Base-by-base conservation (phyloP, 345 rosid species). In the Eutrema yunnanense region DNA sequence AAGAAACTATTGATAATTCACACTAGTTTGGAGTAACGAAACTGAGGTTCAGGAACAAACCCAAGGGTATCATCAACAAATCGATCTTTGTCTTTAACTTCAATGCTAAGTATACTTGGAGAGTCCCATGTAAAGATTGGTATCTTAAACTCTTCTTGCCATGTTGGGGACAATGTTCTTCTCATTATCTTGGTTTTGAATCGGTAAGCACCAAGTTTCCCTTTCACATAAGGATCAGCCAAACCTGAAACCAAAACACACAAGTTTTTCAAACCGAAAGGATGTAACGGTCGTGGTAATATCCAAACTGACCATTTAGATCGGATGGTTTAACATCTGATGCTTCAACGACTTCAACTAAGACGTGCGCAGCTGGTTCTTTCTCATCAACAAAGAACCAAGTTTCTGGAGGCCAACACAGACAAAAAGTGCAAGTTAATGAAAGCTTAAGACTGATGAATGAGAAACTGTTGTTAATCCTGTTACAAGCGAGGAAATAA, bases 171-270 rank as follows among this genome's bases (percentile, higher is more conserved):
- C 78, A 95, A 54, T 9, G 96, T 95, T 81, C 90, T 95, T 83
- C 62, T 85, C 60, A 81, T 84, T 6, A 70, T 82, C 79, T 85
- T 84, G 4, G 96, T 92, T 85, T 83, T 88, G 80, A 95, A 88
- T 65, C 84, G 83, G 79, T 87, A 88, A 7, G 86, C 74, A 29
- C 98, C 97, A 51, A 92, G 85, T 67, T 84, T 84, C 62, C 99
- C 99, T 72, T 88, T 92, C 72, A 92, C 94, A 34, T 92, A 95
- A 33, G 98, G 99, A 84, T 92, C 97, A 62, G 98, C 89, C 77
- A 90, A 81, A 57, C 99, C 99, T 95, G 88, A 69, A 85, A 62
- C 65, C 66, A 32, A 9, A 51, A 8, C 52, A 32, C 61, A 59
- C 51, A 16, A 36, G 61, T 38, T 49, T 13, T 29, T 12, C 27